Evolutionary conservation across 257 asterid genomes (phyloP), one percentile per base, ranked within the genome.

Genomic region (Schizonepeta tenuifolia): DNA sequence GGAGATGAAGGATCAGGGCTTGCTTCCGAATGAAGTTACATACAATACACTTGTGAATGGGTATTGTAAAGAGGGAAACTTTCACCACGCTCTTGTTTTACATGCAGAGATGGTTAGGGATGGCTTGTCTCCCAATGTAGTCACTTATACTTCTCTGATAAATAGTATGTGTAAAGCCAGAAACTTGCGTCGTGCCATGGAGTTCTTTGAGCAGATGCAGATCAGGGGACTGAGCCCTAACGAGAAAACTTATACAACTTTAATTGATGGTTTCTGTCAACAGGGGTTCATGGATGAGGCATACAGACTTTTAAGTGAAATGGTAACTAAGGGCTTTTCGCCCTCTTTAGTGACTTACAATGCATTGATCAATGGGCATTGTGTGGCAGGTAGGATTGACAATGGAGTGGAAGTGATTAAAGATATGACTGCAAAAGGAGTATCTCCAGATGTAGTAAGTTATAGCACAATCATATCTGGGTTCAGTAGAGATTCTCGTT

Each of bases 31-130:
- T 75, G 93, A 87, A 78, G 81, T 92, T 22, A 90, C 98, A 0
- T 92, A 88, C 77, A 90, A 93, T 71, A 93, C 92, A 0, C 90
- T 93, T 10, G 87, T 93, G 5, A 83, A 90, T 81, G 98, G 98
- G 69, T 83, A 84, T 67, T 93, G 98, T 75, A 87, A 83, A 73
- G 89, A 78, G 66, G 97, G 95, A 26, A 85, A 88, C 78, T 78
- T 93, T 75, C 97, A 90, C 62, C 93, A 87, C 51, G 96, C 93
- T 46, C 98, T 93, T 80, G 88, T 85, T 74, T 75, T 87, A 65
- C 95, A 90, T 58, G 80, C 86, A 2, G 93, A 93, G 76, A 93
- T 93, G 98, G 81, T 88, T 63, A 83, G 96, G 75, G 85, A 87
- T 67, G 97, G 98, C 8, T 65, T 90, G 75, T 85, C 95, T 56